A percentile compares a stretch with the other conserved stretches of the same genome.
These are phyloP conservation scores for Hymenoscyphus fraxineus DNA, from an alignment of 2,329 filamentous ascomycete genomes.

Conservation along the genomic window DNA sequence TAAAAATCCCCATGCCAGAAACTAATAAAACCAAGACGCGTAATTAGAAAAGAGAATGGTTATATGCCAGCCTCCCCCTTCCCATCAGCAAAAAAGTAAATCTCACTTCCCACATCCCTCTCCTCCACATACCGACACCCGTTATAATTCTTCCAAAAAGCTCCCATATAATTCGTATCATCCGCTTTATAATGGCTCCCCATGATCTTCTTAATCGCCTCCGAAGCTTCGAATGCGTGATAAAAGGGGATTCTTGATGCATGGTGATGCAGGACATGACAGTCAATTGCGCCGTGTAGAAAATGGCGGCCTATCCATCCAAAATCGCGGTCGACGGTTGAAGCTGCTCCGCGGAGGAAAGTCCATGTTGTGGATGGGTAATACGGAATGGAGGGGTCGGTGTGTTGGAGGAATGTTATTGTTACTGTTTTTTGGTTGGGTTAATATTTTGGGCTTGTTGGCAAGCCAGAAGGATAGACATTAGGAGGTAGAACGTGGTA, in stretches of 20 bases:
- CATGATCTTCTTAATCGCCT: conserved; percentile 51
- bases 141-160: conserved; percentile 32
- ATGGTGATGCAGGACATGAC: conserved; percentile 59
- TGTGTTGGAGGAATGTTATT: conserved; percentile 73
- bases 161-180: conserved; percentile 27
- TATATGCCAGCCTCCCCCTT: background rate
- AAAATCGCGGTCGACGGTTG: conserved; percentile 60
- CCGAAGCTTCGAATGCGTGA: conserved; percentile 51
- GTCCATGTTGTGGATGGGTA: conserved; percentile 56
- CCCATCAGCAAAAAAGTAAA: conserved; percentile 26
- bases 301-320: conserved; percentile 59
- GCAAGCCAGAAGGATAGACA: background rate
- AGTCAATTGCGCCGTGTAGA: conserved; percentile 61
- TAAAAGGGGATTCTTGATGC: conserved; percentile 59
- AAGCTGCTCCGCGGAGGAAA: conserved; percentile 56
- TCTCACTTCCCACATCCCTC: conserved; percentile 21
- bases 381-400: conserved; percentile 53
- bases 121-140: conserved; percentile 32
- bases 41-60: too few species aligned
- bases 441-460: conserved; percentile 8
- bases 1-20: background rate
- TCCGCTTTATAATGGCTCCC: conserved; percentile 50
- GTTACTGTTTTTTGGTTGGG: conserved; percentile 48
- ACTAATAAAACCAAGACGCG: background rate
- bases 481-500: background rate